phyloP scores from a whole-genome alignment of 225 moss, liverwort and hornwort species.

The Physcomitrellopsis africana region DNA sequence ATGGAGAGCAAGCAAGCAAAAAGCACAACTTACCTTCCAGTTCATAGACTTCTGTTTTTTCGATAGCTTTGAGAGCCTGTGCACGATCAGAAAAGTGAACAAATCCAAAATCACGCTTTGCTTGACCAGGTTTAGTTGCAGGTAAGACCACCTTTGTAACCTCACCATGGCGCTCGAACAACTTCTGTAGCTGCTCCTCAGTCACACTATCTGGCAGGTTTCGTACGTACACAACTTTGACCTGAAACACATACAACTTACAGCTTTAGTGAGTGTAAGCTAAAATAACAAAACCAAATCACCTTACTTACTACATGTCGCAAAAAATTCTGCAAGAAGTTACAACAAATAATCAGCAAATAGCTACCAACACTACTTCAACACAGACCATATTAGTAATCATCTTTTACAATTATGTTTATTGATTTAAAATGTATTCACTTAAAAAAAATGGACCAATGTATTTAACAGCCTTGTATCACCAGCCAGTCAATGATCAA shows the following conservation, averaged over 20 bases:
- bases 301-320: conserved; percentile 7
- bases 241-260: conserved; percentile 53
- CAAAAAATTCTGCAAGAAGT: conserved; percentile 3
- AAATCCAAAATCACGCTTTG: conserved; percentile 97
- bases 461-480: not conserved
- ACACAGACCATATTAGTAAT: conserved; percentile 5
- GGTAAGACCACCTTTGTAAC: conserved; percentile 98
- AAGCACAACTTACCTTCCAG: conserved; percentile 67
- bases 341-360: not conserved
- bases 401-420: too few species aligned
- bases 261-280: conserved; percentile 19
- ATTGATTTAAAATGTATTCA: too few species aligned
- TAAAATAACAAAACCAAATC: conserved; percentile 6
- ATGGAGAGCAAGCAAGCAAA: conserved; percentile 8
- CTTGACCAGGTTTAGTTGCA: conserved; percentile 92
- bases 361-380: conserved; percentile 12
- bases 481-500: not conserved
- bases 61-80: conserved; percentile 97
- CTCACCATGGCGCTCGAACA: conserved; percentile 96
- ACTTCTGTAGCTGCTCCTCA: conserved; percentile 92
- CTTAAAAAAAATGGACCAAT: conserved; percentile 20
- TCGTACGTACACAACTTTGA: conserved; percentile 98
- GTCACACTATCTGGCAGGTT: conserved; percentile 93
- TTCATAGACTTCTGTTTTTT: conserved; percentile 91
- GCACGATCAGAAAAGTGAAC: conserved; percentile 91